phyloP scores from a whole-genome alignment of 2,329 filamentous ascomycete genomes.

The Ramularia endophylla region DNA sequence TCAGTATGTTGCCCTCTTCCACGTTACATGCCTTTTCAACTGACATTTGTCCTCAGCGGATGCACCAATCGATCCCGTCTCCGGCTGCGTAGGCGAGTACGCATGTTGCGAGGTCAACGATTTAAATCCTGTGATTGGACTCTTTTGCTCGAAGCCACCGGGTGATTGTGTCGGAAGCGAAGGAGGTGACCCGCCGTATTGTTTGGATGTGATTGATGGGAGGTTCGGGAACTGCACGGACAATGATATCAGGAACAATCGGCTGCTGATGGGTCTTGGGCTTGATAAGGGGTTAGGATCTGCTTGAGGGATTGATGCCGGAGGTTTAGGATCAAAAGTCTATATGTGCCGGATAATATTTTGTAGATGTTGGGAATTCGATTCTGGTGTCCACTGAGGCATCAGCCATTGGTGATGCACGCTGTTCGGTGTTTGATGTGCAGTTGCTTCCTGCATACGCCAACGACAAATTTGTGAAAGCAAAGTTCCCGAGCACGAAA shows the following conservation, averaged over 20 bases:
- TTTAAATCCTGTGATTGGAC: conserved; percentile 9
- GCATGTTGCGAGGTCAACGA: conserved; percentile 18
- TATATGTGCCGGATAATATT: no score
- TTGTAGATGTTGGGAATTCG: no score
- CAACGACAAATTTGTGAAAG: no score
- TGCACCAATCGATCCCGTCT: conserved; percentile 5
- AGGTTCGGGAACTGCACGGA: conserved; percentile 1
- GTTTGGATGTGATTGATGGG: conserved; percentile 2
- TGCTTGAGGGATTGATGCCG: no score
- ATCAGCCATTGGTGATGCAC: no score
- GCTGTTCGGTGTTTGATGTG: no score
- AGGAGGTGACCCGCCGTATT: neutral
- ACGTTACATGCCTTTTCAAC: neutral
- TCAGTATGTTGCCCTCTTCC: conserved; percentile 4
- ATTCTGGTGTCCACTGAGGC: no score
- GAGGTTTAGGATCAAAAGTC: no score
- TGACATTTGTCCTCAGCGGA: conserved; percentile 1
- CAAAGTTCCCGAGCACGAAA: no score
- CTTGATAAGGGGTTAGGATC: no score
- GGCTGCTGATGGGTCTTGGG: neutral
- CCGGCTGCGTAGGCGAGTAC: conserved; percentile 11
- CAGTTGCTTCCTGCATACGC: no score
- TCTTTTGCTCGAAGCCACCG: conserved; percentile 16
- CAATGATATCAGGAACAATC: conserved; percentile 1
- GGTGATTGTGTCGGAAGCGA: conserved; percentile 14